Evolutionary conservation across 2,329 filamentous ascomycete species (phyloP), one percentile per base, ranked within the genome.

Genomic region (Microdochium nivale): DNA sequence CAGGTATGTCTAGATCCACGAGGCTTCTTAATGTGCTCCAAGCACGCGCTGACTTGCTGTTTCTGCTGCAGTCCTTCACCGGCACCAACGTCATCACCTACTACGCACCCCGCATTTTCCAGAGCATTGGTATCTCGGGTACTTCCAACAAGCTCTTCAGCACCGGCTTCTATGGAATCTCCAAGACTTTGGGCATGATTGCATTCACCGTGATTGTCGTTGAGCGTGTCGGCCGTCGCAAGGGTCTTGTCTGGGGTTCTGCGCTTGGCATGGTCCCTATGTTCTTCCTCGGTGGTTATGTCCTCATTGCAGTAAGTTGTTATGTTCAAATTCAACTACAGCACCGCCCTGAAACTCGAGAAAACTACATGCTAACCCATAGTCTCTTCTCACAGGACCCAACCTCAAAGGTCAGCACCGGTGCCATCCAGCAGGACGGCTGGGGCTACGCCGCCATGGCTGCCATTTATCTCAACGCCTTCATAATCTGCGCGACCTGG

Each of bases 1-100:
- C 77, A 82, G 58, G 69, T 75, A 2, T 80, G 80, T 53, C 77
- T 74, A 4, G 56, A 55, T 48, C 53, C 69, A 65, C 65, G 67
- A 32, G 54, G 66, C 4, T 64, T 69, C 56, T 63, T 62, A 49
- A 80, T 78, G 2, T 65, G 86, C 47, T 76, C 87, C 52, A 54
- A 9, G 19, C 47, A 83, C n/a, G 79, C 79, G 21, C 47, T 48
- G 5, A 53, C 53, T 50, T 48, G 16, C 30, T 19, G 33, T 57
- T 27, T 51, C 54, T 37, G 5, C 16, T 14, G 53, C 53, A 59
- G 50, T 57, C 58, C 44, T 58, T 83, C 60, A 78, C 74, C 30
- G 77, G 80, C 47, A 76, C 78, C 55, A 78, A 83, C 60, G 79
- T 83, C 30, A 82, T 84, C 49, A 79, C 78, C 3, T 84, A 83